Conservation (phyloP, 208 protist species). For the Leishmania major region DNA sequence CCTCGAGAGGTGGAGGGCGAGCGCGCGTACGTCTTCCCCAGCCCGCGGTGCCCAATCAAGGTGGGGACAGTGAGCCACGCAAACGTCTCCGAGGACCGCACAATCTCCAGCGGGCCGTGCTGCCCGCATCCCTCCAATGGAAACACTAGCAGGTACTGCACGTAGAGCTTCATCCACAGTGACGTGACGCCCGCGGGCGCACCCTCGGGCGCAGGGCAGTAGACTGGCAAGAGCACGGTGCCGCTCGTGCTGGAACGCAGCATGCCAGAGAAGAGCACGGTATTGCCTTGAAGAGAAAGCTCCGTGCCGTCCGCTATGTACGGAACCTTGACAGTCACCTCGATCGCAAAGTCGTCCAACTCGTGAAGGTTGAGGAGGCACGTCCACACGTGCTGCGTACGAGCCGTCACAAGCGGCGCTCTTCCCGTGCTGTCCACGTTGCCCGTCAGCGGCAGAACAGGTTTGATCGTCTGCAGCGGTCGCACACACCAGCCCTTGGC, state of each 20-base stretch:
- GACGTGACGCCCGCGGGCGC: conserved; percentile 18
- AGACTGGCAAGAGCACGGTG: conserved; percentile 35
- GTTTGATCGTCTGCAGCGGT: conserved; percentile 33
- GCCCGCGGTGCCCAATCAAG: conserved; percentile 77
- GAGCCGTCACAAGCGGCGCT: conserved; percentile 27
- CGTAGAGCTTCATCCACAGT: conserved; percentile 56
- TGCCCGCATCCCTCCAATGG: conserved; percentile 41
- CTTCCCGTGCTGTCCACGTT: conserved; percentile 20
- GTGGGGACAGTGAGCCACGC: conserved; percentile 57
- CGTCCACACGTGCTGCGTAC: conserved; percentile 49
- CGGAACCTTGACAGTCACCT: conserved; percentile 46
- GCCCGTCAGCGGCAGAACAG: conserved; percentile 32
- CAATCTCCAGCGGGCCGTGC: conserved; percentile 44
- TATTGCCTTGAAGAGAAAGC: conserved; percentile 30
- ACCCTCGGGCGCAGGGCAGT: conserved; percentile 23
- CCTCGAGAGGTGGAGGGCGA: conserved; percentile 10
- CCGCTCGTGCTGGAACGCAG: conserved; percentile 43
- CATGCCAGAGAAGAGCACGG: conserved; percentile 46
- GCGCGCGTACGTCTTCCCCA: conserved; percentile 83
- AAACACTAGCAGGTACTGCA: conserved; percentile 69
- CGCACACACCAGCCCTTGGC: conserved; percentile 63
- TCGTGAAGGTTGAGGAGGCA: conserved; percentile 38
- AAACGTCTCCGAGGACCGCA: conserved; percentile 64
- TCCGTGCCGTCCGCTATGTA: conserved; percentile 14
- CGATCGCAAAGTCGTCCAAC: conserved; percentile 41